phyloP scores from a whole-genome alignment of 2,329 filamentous ascomycete species.

The Capronia coronata region DNA sequence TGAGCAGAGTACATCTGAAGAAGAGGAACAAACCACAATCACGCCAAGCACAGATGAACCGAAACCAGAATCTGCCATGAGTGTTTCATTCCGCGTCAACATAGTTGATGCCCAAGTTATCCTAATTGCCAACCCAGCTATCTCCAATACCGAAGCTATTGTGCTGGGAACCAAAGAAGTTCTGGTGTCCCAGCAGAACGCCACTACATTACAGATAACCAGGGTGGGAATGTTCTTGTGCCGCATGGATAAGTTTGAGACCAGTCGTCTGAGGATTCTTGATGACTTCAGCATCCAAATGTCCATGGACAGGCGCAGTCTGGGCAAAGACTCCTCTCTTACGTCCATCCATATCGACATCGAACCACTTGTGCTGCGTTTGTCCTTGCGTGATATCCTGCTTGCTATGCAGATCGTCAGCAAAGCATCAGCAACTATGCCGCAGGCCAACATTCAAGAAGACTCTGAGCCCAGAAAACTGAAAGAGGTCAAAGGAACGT shows the following conservation, averaged over 20 bases:
- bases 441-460: slow-evolving; percentile 41
- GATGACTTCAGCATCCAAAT: slow-evolving; percentile 93
- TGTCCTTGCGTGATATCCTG: slow-evolving; percentile 90
- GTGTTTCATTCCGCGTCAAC: slow-evolving; percentile 81
- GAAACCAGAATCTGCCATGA: slow-evolving; percentile 48
- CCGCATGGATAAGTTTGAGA: slow-evolving; percentile 96
- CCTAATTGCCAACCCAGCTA: slow-evolving; percentile 87
- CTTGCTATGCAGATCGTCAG: slow-evolving; percentile 87
- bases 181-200: slow-evolving; percentile 86
- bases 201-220: slow-evolving; percentile 84
- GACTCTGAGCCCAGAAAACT: slow-evolving; percentile 51
- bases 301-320: slow-evolving; percentile 68
- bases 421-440: slow-evolving; percentile 59
- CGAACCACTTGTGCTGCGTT: slow-evolving; percentile 80
- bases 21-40: slow-evolving; percentile 38
- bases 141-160: slow-evolving; percentile 86
- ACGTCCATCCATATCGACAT: slow-evolving; percentile 81
- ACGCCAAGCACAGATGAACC: slow-evolving; percentile 35
- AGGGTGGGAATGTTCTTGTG: slow-evolving; percentile 98
- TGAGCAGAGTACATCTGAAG: slow-evolving; percentile 29
- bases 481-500: slow-evolving; percentile 37
- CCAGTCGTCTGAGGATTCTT: slow-evolving; percentile 79
- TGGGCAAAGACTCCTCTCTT: slow-evolving; percentile 53
- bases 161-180: slow-evolving; percentile 92
- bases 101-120: slow-evolving; percentile 95